Evolutionary conservation across 768 basidiomycete species (phyloP).

Genomic region (Suillus subaureus): DNA sequence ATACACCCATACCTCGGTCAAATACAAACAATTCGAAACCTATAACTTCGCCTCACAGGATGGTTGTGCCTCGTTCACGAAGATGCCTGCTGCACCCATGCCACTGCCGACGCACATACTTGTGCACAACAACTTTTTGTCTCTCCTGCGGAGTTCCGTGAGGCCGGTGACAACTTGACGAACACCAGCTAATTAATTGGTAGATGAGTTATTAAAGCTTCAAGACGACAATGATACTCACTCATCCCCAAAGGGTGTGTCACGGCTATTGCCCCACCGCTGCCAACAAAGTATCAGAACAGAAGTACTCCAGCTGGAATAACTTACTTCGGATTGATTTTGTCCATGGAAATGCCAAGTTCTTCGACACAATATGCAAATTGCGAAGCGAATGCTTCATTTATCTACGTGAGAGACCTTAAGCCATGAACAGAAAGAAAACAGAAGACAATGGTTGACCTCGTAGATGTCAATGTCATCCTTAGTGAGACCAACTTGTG

Average conservation of each 20-base stretch:
- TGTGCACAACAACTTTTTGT: conserved; percentile 74
- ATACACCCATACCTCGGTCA: conserved; percentile 3
- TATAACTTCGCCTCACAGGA: conserved; percentile 27
- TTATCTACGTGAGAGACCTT: conserved; percentile 52
- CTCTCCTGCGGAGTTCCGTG: conserved; percentile 71
- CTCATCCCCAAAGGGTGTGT: conserved; percentile 87
- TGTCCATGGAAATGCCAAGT: conserved; percentile 72
- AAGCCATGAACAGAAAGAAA: conserved; percentile 4
- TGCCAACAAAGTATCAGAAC: conserved; percentile 30
- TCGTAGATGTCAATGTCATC: conserved; percentile 80
- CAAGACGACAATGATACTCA: conserved; percentile 36
- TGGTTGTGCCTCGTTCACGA: conserved; percentile 64
- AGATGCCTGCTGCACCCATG: conserved; percentile 84
- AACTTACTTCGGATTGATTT: conserved; percentile 83
- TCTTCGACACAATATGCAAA: conserved; percentile 91
- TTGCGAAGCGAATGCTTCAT: conserved; percentile 92
- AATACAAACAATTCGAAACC: conserved; percentile 1
- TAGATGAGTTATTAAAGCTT: conserved; percentile 17
- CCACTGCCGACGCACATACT: conserved; percentile 85
- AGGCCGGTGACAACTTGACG: conserved; percentile 91
- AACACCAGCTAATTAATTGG: conserved; percentile 60
- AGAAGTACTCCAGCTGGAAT: not conserved
- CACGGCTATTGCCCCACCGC: conserved; percentile 85
- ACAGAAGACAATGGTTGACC: conserved; percentile 37
- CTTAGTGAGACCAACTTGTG: conserved; percentile 60